Percentiles rank a stretch among this genome's conserved stretches.
These are phyloP conservation scores for Neurospora hispaniola DNA, from an alignment of 495 filamentous ascomycete genomes.

Conservation along the genomic window DNA sequence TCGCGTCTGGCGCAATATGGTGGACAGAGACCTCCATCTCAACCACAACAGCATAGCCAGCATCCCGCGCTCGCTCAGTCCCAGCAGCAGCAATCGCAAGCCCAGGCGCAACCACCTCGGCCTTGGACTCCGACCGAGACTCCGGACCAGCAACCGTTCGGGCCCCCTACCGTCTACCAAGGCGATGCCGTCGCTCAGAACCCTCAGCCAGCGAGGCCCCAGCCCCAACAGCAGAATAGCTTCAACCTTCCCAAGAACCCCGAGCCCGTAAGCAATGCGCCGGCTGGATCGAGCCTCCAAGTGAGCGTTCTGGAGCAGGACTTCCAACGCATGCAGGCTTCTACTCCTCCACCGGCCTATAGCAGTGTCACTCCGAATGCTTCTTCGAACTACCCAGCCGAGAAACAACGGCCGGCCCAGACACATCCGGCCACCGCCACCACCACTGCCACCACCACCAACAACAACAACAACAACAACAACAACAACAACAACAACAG, in stretches of 20 bases:
- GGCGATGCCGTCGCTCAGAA: slow-evolving; percentile 48
- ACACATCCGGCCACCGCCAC: slow-evolving; percentile 4
- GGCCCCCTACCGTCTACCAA: slow-evolving; percentile 88
- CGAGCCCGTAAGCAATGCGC: slow-evolving; percentile 15
- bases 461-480: slow-evolving; percentile 22
- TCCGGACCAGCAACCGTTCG: slow-evolving; percentile 79
- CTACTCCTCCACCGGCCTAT: slow-evolving; percentile 86
- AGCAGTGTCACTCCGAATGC: slow-evolving; percentile 56
- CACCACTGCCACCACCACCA: slow-evolving; percentile 30
- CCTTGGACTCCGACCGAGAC: slow-evolving; percentile 96
- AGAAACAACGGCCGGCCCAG: slow-evolving; percentile 51
- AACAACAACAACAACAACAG: slow-evolving; percentile 23
- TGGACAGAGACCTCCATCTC: slow-evolving; percentile 20
- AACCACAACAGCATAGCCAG: slow-evolving; percentile 19
- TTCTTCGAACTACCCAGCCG: slow-evolving; percentile 54
- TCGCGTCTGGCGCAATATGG: slow-evolving; percentile 68
- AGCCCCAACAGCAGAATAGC: slow-evolving; percentile 13
- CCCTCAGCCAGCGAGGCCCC: slow-evolving; percentile 18
- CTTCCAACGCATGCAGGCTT: slow-evolving; percentile 76
- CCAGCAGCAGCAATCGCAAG: not conserved
- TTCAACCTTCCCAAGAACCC: slow-evolving; percentile 24
- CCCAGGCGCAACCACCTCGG: slow-evolving; percentile 44
- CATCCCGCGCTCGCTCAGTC: not conserved
- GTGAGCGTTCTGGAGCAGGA: slow-evolving; percentile 73
- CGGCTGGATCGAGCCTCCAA: slow-evolving; percentile 23